Evolutionary conservation across 805 yeast species (phyloP).

Genomic region (Vanderwaltozyma tropicalis): DNA sequence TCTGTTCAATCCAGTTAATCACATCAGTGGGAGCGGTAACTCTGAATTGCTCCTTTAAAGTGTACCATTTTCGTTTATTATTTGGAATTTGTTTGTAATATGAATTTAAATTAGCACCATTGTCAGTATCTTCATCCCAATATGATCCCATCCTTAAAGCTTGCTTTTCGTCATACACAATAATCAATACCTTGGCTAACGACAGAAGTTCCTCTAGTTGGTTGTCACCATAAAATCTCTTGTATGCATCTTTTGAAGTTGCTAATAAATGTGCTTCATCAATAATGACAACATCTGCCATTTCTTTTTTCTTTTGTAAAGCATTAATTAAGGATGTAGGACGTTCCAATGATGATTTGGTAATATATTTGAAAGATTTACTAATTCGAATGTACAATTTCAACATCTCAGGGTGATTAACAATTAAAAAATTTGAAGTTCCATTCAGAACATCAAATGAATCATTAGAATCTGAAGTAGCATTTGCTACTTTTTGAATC

Average conservation of each 20-base stretch:
- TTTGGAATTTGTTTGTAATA: slow-evolving; percentile 15
- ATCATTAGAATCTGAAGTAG: not conserved
- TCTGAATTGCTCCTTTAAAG: slow-evolving; percentile 33
- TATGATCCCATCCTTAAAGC: slow-evolving; percentile 38
- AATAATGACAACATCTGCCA: slow-evolving; percentile 32
- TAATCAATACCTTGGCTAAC: slow-evolving; percentile 30
- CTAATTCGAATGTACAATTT: slow-evolving; percentile 34
- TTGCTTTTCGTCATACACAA: slow-evolving; percentile 38
- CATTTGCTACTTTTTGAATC: slow-evolving; percentile 21
- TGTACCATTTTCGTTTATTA: slow-evolving; percentile 20
- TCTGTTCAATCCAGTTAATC: slow-evolving; percentile 31
- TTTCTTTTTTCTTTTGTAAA: slow-evolving; percentile 19
- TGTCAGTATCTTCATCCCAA: slow-evolving; percentile 28
- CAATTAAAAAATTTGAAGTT: slow-evolving; percentile 32
- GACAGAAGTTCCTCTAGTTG: slow-evolving; percentile 34
- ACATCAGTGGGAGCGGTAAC: slow-evolving; percentile 33
- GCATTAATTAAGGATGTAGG: slow-evolving; percentile 37
- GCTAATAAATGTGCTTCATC: slow-evolving; percentile 40
- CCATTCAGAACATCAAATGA: slow-evolving; percentile 16
- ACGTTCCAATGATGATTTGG: slow-evolving; percentile 33
- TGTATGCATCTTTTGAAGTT: slow-evolving; percentile 36
- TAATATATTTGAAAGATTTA: slow-evolving; percentile 29
- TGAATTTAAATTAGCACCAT: slow-evolving; percentile 30
- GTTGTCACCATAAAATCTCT: slow-evolving; percentile 35
- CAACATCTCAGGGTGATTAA: slow-evolving; percentile 41